These are phyloP conservation scores for Tylopilus cervinicoccineus DNA, from an alignment of 768 basidiomycete genomes.

Conservation along the genomic window DNA sequence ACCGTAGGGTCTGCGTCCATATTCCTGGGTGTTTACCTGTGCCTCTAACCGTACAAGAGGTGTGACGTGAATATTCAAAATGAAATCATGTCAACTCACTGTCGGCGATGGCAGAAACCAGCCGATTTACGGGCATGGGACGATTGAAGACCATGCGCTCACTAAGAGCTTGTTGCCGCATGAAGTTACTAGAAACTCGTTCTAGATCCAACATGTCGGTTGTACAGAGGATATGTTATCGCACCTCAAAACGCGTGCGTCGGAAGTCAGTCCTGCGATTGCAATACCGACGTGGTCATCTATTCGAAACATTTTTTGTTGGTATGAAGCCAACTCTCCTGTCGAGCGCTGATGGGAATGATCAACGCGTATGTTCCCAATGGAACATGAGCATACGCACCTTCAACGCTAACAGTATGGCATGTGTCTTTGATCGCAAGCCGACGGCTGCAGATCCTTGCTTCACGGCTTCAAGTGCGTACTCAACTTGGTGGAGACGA, in stretches of 20 bases:
- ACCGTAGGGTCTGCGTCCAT: constrained; percentile 95
- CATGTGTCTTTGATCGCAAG: constrained; percentile 91
- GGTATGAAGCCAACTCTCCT: constrained; percentile 97
- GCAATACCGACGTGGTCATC: constrained; percentile 99
- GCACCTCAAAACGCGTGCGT: constrained; percentile 94
- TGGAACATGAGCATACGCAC: constrained; percentile 37
- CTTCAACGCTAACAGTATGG: constrained; percentile 89
- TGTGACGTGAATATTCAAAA: neutral
- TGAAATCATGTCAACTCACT: constrained; percentile 51
- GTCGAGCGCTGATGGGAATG: constrained; percentile 75
- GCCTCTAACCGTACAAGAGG: constrained; percentile 58
- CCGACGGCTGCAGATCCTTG: constrained; percentile 99
- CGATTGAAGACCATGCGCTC: constrained; percentile 95
- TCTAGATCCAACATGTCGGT: neutral
- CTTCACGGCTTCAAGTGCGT: constrained; percentile 98
- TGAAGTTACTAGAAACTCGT: constrained; percentile 74
- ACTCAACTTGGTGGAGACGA: constrained; percentile 94
- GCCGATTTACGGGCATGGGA: constrained; percentile 88
- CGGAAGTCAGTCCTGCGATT: constrained; percentile 97
- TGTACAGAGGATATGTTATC: neutral
- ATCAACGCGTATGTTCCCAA: constrained; percentile 1
- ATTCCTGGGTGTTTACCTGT: constrained; percentile 98
- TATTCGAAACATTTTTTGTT: constrained; percentile 99
- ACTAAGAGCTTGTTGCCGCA: constrained; percentile 97
- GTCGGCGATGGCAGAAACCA: constrained; percentile 91